Evolutionary conservation across 345 rosid genomes (phyloP), one percentile per base, ranked within the genome.

Genomic region (Cardamine resedifolia): DNA sequence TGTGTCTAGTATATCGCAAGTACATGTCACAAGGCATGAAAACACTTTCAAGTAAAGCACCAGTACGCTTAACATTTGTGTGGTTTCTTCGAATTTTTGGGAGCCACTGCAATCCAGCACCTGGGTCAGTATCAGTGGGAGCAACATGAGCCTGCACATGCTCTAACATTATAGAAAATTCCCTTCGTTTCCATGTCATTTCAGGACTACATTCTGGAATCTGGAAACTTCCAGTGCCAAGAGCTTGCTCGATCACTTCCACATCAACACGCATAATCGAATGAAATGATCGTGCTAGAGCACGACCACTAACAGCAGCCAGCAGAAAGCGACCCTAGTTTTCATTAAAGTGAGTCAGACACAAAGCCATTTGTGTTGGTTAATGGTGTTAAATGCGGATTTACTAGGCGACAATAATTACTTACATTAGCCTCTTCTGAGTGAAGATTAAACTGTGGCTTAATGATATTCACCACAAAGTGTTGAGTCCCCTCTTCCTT

Each of bases 21-120:
- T 87, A 95, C 99, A 95, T 95, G 80, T 95, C 96, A 77, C 98
- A 95, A 57, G 98, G 99, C 96, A 86, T 90, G 81, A 95, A 95
- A 64, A 95, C 99, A 74, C 99, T 86, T 83, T 95, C 99, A 76
- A 95, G 97, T 55, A 95, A 80, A 68, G 96, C 99, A 68, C 99
- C 99, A 50, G 98, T 95, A 30, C 98, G 99, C 75, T 95, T 95
- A 71, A 86, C 96, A 82, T 90, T 87, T 20, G 96, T 90, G 33
- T 98, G 91, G 84, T 81, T 88, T 80, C 82, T 84, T 56, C 65
- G 90, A 80, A 95, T 88, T 82, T 88, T 95, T 43, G 94, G 98
- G 76, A 95, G 96, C 99, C 99, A 95, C 81, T 95, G 99, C 68
- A 95, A 77, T 76, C 96, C 99, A 74, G 99, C 99, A 66, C 99